phyloP scores from a whole-genome alignment of 352 stramenopile species.

The Phytophthora chlamydospora region DNA sequence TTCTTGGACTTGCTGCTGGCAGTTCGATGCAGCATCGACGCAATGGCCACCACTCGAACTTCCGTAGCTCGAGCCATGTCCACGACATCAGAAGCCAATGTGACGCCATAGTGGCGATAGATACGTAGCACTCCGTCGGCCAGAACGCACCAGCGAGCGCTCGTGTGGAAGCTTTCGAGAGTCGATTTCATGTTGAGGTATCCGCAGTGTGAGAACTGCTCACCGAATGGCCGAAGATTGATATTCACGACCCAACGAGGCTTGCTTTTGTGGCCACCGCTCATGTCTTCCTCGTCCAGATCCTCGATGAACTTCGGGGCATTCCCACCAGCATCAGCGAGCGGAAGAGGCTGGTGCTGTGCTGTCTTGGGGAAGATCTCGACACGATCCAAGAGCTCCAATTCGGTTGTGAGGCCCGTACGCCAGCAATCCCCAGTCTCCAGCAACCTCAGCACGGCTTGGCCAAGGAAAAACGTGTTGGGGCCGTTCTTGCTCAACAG shows the following conservation, averaged over 20 bases:
- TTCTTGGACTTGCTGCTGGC: constrained; percentile 6
- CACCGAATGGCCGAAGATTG: constrained; percentile 51
- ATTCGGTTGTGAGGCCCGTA: constrained; percentile 41
- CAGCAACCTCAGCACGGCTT: constrained; percentile 55
- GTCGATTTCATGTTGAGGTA: constrained; percentile 74
- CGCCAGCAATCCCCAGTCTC: constrained; percentile 57
- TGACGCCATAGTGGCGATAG: constrained; percentile 80
- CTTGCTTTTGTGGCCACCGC: constrained; percentile 15
- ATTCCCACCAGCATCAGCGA: constrained; percentile 38
- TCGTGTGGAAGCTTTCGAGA: constrained; percentile 65
- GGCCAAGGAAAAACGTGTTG: constrained; percentile 79
- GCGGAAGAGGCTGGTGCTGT: constrained; percentile 53
- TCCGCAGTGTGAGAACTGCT: constrained; percentile 61
- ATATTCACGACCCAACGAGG: constrained; percentile 44
- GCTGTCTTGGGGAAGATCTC: constrained; percentile 68
- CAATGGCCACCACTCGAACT: constrained; percentile 36
- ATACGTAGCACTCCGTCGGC: constrained; percentile 65
- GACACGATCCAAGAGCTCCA: constrained; percentile 49
- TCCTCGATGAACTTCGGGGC: constrained; percentile 18
- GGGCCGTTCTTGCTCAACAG: constrained; percentile 78
- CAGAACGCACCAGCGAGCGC: constrained; percentile 74
- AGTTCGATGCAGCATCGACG: constrained; percentile 7
- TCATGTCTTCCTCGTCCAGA: constrained; percentile 7
- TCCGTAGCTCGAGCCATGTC: constrained; percentile 57
- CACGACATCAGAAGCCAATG: constrained; percentile 60